These are phyloP conservation scores for Penicillium sp. DNA, from an alignment of 2,329 filamentous ascomycete genomes.

Conservation along the genomic window DNA sequence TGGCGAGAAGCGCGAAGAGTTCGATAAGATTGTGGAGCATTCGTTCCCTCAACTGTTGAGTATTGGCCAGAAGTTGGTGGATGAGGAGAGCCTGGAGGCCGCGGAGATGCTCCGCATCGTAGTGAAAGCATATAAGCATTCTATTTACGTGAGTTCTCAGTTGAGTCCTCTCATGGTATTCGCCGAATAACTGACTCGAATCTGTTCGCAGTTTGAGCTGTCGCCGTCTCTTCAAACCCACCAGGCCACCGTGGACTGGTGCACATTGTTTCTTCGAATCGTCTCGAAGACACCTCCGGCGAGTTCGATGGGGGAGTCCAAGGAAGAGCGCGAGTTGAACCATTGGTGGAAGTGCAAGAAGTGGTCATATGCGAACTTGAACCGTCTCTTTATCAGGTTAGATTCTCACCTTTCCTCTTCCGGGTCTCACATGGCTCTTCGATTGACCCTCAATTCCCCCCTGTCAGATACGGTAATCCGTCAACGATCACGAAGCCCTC, in stretches of 20 bases:
- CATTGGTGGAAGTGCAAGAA: conserved; percentile 99
- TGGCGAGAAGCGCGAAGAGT: conserved; percentile 74
- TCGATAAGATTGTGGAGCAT: conserved; percentile 88
- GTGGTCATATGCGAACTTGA: conserved; percentile 97
- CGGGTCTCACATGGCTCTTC: neutral
- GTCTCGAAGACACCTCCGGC: conserved; percentile 81
- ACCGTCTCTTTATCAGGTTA: conserved; percentile 88
- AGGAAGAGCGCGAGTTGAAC: conserved; percentile 83
- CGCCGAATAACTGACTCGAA: conserved; percentile 38
- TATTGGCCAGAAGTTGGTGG: conserved; percentile 84
- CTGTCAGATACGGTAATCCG: conserved; percentile 79
- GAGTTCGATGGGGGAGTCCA: conserved; percentile 72
- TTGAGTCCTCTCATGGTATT: too few relatives aligned
- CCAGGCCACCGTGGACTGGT: conserved; percentile 88
- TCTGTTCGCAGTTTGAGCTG: conserved; percentile 71
- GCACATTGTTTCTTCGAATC: conserved; percentile 86
- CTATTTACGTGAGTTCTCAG: conserved; percentile 76
- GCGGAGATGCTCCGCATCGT: conserved; percentile 95
- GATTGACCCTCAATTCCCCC: conserved; percentile 9
- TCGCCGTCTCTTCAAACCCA: conserved; percentile 73
- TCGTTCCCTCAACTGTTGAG: conserved; percentile 83
- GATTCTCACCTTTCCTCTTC: conserved; percentile 22
- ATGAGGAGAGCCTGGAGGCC: conserved; percentile 88
- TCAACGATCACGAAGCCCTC: conserved; percentile 69
- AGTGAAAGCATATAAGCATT: conserved; percentile 96